Evolutionary conservation across 1,284 basidiomycete genomes (phyloP), one percentile per base, ranked within the genome.

Genomic region (Erythrobasidium hasegawianum): DNA sequence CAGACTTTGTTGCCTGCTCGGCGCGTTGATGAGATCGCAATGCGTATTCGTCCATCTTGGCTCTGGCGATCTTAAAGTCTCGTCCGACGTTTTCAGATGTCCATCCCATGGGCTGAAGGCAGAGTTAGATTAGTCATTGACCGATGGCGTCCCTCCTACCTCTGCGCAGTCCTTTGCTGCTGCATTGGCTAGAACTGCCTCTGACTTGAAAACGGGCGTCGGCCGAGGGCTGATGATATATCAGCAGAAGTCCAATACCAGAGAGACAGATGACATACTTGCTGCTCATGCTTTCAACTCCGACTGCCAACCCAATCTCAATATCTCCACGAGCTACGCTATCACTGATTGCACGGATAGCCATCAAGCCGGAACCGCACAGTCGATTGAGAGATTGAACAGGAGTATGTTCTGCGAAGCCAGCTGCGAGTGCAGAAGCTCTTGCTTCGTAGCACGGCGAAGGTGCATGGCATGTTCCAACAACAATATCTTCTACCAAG

Each of bases 31-130:
- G 89, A 0, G 89, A 91, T 2, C 76, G 73, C 0, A 90, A 89
- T 2, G 92, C 89, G 74, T 86, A 88, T 49, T 82, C 83, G 76
- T 97, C 93, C 83, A 94, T 92, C 69, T 87, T 84, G 65, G 88
- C 85, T 56, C 93, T 83, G 22, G 87, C 83, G 72, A 97, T 83
- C 72, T 85, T 81, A 79, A 89, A 96, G 64, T 95, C 73, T 16
- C 74, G 72, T n/a, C 76, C 75, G 24, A 78, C 73, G 66, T 78
- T 79, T 62, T 79, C 78, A 16, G 73, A 87, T 1, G 90, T 90
- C 89, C 89, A 90, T 10, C 89, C 88, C 89, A 91, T 91, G 24
- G 87, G 87, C 77, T 84, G 76, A 27, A 22, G 26, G 8, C 16
- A 47, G 7, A 14, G 22, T 47, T 14, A 47, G 50, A 8, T 24